Percentiles rank a stretch among this genome's conserved stretches.
These are phyloP conservation scores for Penicillium glabrum DNA, from an alignment of 2,329 filamentous ascomycete genomes.

Conservation along the genomic window DNA sequence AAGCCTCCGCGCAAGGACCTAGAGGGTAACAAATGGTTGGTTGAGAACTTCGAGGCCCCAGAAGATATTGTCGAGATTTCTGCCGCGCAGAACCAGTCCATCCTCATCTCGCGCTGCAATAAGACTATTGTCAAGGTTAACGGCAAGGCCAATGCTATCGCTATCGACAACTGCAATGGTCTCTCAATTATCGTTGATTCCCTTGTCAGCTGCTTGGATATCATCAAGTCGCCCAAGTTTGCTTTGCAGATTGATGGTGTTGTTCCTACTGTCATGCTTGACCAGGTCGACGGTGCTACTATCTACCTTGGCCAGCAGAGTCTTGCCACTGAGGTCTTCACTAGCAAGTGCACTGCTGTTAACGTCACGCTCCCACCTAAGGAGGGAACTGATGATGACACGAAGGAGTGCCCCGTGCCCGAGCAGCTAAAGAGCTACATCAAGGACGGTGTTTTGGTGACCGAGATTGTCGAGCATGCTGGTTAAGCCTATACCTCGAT, in stretches of 20 bases:
- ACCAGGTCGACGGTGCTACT: constrained; percentile 87
- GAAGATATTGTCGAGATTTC: constrained; percentile 76
- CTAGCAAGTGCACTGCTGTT: constrained; percentile 81
- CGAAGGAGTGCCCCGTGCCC: constrained; percentile 81
- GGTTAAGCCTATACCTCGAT: constrained; percentile 53
- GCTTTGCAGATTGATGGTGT: constrained; percentile 86
- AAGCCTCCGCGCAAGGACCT: constrained; percentile 78
- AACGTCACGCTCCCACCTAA: constrained; percentile 80
- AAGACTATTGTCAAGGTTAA: constrained; percentile 86
- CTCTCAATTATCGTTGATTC: constrained; percentile 85
- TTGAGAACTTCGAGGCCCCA: constrained; percentile 87
- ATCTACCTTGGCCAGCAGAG: constrained; percentile 84
- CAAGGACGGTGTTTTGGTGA: constrained; percentile 76
- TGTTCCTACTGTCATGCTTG: constrained; percentile 83
- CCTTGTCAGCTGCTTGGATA: constrained; percentile 86
- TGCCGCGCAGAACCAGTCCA: constrained; percentile 78
- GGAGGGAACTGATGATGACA: constrained; percentile 70
- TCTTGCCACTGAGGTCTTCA: constrained; percentile 76
- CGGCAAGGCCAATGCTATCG: constrained; percentile 96
- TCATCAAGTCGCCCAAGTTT: constrained; percentile 94
- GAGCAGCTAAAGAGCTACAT: constrained; percentile 84
- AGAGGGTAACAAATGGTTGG: constrained; percentile 89
- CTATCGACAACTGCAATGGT: constrained; percentile 83
- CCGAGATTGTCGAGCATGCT: constrained; percentile 93
- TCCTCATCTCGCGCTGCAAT: constrained; percentile 89